Percentiles rank a stretch among this genome's conserved stretches.
Conservation (phyloP, 202 grass and related monocot genomes). For the Hordeum pubiflorum region DNA sequence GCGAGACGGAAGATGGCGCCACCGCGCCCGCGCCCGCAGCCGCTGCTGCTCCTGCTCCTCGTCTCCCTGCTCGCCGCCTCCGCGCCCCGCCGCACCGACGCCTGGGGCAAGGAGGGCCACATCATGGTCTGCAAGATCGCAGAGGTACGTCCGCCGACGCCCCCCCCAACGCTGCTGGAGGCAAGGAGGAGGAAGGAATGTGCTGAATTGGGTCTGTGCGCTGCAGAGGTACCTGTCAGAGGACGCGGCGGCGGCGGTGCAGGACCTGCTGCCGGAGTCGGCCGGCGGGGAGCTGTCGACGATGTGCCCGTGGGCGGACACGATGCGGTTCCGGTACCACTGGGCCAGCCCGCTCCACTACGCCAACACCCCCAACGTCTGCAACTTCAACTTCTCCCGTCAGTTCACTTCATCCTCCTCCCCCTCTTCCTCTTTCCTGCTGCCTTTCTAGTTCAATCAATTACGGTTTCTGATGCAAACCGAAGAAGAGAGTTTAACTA, state of each 20-base stretch:
- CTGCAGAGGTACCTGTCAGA: constrained; percentile 61
- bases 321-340: constrained; percentile 50
- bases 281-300: constrained; percentile 54
- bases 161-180: too few species aligned
- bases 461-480: neutral
- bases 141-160: constrained; percentile 31
- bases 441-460: neutral
- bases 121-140: constrained; percentile 84
- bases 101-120: constrained; percentile 85
- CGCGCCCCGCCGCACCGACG: constrained; percentile 17
- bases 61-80: constrained; percentile 16
- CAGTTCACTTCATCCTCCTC: neutral
- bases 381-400: constrained; percentile 60
- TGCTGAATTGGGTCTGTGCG: neutral
- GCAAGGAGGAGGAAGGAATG: too few species aligned
- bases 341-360: constrained; percentile 82
- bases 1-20: neutral
- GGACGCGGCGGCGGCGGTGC: constrained; percentile 51
- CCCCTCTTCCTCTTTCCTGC: neutral
- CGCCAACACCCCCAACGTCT: constrained; percentile 59
- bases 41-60: constrained; percentile 24
- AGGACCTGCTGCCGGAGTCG: constrained; percentile 51
- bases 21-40: neutral
- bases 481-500: too few species aligned
- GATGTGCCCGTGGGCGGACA: constrained; percentile 65